Base-by-base conservation (phyloP, 139 green algal genomes). In the Microglena sp. region DNA sequence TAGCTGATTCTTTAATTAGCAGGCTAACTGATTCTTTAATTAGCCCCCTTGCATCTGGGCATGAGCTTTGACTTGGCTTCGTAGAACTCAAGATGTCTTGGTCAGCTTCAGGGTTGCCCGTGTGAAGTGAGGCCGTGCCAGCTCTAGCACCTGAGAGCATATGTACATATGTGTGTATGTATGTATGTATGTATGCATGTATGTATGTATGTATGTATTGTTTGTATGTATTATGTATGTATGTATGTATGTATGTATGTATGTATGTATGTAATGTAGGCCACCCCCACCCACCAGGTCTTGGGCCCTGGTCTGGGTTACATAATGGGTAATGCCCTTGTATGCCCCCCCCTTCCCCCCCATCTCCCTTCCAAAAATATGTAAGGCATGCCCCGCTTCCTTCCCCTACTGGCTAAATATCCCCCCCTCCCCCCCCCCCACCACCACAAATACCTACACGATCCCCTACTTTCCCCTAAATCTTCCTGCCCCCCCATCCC, bases 11-110 rank as follows among this genome's bases (percentile, higher is more conserved):
- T n/a, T n/a, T n/a, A n/a, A n/a, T n/a, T n/a, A n/a, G n/a, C n/a
- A n/a, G n/a, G n/a, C n/a, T n/a, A n/a, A n/a, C n/a, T n/a, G n/a
- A n/a, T n/a, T n/a, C n/a, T n/a, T n/a, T n/a, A n/a, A n/a, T 50
- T 18, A 50, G 18, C 58, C 4, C 32, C 21, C n/a, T n/a, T n/a
- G 5, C 58, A 65, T 55, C 58, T 65, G 58, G 7, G 28, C 58
- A 65, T 65, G 6, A 96, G 73, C 60, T 81, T 84, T 3, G 81
- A 72, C 35, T 82, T 78, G 0, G 89, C 88, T 46, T 90, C 68
- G 54, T 94, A 95, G 54, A 96, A 96, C 27, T 68, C 28, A 95
- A 74, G 45, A 96, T 96, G 64, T 95, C 86, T 18, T 67, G 72
- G 68, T 96, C 89, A 31, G 89, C 89, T 22, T 78, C 77, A 1